Percentiles rank a stretch among this genome's conserved stretches.
phyloP scores from a whole-genome alignment of 2,329 filamentous ascomycete species.

The Graphilbum sp. region DNA sequence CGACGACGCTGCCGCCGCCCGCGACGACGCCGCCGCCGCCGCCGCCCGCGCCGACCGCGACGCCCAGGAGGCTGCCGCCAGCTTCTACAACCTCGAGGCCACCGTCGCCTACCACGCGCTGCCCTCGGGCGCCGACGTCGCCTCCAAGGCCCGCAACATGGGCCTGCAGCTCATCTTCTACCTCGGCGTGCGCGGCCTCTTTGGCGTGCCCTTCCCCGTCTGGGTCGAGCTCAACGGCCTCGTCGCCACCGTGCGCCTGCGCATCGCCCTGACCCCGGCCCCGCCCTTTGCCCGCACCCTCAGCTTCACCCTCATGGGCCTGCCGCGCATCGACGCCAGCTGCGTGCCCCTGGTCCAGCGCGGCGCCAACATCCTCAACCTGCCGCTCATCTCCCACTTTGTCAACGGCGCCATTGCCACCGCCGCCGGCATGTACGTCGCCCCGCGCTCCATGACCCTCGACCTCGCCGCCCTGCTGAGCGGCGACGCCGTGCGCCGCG shows the following conservation, averaged over 20 bases:
- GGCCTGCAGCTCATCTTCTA: constrained; percentile 96
- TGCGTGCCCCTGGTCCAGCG: constrained; percentile 87
- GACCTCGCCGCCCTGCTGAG: constrained; percentile 82
- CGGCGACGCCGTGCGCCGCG: constrained; percentile 84
- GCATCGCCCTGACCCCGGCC: constrained; percentile 74
- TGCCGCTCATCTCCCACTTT: constrained; percentile 88
- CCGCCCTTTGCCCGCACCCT: constrained; percentile 84
- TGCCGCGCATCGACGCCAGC: constrained; percentile 76
- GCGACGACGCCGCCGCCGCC: constrained; percentile 59
- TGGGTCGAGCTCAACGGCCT: constrained; percentile 79
- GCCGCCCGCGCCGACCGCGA: constrained; percentile 76
- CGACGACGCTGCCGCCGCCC: constrained; percentile 63
- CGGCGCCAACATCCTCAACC: constrained; percentile 78
- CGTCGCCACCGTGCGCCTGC: constrained; percentile 72
- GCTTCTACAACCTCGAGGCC: constrained; percentile 84
- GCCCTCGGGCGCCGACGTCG: constrained; percentile 51
- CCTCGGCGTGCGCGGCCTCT: constrained; percentile 72
- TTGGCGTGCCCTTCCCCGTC: constrained; percentile 75
- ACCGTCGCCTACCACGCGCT: constrained; percentile 84
- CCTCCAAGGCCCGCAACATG: constrained; percentile 83
- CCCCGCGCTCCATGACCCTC: constrained; percentile 83
- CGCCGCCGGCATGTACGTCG: constrained; percentile 79
- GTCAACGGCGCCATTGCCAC: constrained; percentile 89
- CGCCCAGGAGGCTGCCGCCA: constrained; percentile 77
- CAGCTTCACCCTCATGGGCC: constrained; percentile 86